Evolutionary conservation across 495 filamentous ascomycete genomes (phyloP).

Genomic region (Pseudotulostoma volvatum): DNA sequence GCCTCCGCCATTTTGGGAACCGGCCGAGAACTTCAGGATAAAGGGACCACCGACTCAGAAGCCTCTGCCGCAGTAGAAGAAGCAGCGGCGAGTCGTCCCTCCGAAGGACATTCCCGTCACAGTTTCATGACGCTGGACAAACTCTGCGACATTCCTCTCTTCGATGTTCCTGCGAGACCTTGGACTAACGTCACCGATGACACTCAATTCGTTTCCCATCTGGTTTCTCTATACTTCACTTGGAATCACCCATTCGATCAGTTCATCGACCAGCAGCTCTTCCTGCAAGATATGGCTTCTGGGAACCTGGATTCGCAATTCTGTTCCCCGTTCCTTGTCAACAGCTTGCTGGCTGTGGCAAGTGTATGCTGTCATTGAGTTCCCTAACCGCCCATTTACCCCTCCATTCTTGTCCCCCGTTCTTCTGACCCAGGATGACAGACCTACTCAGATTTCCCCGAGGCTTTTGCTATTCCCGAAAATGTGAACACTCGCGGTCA

Average conservation of each 20-base stretch:
- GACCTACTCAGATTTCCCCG: constrained; percentile 11
- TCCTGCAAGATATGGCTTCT: constrained; percentile 19
- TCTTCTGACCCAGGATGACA: not conserved
- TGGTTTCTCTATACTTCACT: constrained; percentile 26
- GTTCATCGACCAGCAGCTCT: constrained; percentile 22
- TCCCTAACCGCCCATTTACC: too few species aligned
- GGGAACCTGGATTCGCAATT: constrained; percentile 12
- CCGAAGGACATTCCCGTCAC: constrained; percentile 1
- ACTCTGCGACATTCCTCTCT: constrained; percentile 10
- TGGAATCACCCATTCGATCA: constrained; percentile 22
- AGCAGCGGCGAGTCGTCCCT: not conserved
- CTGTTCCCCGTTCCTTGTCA: constrained; percentile 29
- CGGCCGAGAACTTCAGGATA: constrained; percentile 2
- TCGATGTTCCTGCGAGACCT: constrained; percentile 17
- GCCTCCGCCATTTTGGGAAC: constrained; percentile 11
- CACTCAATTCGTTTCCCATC: constrained; percentile 25
- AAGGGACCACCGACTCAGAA: not conserved
- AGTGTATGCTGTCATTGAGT: constrained; percentile 9
- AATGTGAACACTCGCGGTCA: constrained; percentile 7
- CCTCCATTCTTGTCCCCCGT: constrained; percentile 4
- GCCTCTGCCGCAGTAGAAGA: not conserved
- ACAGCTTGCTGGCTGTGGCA: constrained; percentile 23
- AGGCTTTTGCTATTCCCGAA: constrained; percentile 6
- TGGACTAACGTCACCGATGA: constrained; percentile 27
- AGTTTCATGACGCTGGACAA: constrained; percentile 15